Evolutionary conservation across 2,329 filamentous ascomycete species (phyloP), one percentile per base, ranked within the genome.

Genomic region (Magnaporthales sp.): DNA sequence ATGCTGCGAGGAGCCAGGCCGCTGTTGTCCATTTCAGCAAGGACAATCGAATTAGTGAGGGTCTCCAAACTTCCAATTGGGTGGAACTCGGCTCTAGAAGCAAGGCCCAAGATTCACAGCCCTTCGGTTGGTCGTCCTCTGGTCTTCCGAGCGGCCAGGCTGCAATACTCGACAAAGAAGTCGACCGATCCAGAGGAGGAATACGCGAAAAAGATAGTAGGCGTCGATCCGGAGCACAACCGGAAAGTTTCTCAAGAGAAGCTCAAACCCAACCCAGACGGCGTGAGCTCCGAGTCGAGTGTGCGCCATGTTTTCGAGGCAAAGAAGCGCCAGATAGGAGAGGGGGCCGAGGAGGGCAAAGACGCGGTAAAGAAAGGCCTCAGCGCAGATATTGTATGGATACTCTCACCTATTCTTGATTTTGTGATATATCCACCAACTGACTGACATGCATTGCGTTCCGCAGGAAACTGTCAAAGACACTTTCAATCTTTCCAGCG

Each of bases 401-500:
- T 24, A 22, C 24, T 67, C 46, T 68, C 67, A 70, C 62, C 66
- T 61, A 63, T 24, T 32, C 29, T n/a, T 30, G 31, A 64, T 13
- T n/a, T 13, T 4, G n/a, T 5, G 19, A 31, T 2, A 46, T n/a
- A n/a, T n/a, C n/a, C n/a, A n/a, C n/a, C 32, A 29, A 24, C 9
- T 1, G 26, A 19, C 56, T 60, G 19, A 62, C 27, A 66, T 31
- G 30, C 19, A 60, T 46, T 0, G 1, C 24, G 9, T 7, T 10
- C 10, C 1, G 5, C 72, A 91, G 86, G 79, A 83, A 73, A 84
- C 84, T 9, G 84, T 92, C 73, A 87, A 86, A 72, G 87, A 91
- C 15, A 90, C 89, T 0, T 90, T 93, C 73, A 84, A 83, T 24
- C 81, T 93, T 46, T 74, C 77, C 38, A 79, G 80, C 1, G 89